Percentiles rank a stretch among this genome's conserved stretches.
phyloP scores from a whole-genome alignment of 2,329 filamentous ascomycete genomes.

The Cladosporium sp. region DNA sequence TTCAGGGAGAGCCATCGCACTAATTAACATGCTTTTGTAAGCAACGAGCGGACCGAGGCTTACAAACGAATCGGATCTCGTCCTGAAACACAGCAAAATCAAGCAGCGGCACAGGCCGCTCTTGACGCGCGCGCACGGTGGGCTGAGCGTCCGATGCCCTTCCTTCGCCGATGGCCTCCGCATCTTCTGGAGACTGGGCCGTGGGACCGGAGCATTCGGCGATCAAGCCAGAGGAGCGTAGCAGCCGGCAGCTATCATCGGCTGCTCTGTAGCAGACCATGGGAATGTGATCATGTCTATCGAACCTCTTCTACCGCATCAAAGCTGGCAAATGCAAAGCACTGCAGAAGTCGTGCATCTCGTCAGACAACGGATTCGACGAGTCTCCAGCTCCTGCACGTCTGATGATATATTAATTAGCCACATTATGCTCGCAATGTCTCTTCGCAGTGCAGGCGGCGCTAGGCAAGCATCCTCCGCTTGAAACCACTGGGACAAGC shows the following conservation, averaged over 20 bases:
- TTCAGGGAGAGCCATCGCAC: background rate
- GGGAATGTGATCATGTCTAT: too few species aligned
- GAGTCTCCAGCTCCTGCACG: background rate
- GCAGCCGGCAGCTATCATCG: slow-evolving; percentile 4
- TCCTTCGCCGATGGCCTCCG: slow-evolving; percentile 8
- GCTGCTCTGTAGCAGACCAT: background rate
- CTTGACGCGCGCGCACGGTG: slow-evolving; percentile 1
- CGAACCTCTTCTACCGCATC: too few species aligned
- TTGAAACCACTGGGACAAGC: slow-evolving; percentile 5
- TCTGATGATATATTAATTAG: slow-evolving; percentile 2
- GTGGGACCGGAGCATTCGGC: slow-evolving; percentile 7
- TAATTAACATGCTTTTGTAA: slow-evolving; percentile 10
- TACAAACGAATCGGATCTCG: slow-evolving; percentile 4
- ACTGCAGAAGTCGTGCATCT: too few species aligned
- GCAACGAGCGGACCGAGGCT: background rate
- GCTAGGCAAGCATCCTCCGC: slow-evolving; percentile 6
- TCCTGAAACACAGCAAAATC: slow-evolving; percentile 1
- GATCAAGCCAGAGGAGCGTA: slow-evolving; percentile 5
- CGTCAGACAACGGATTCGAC: too few species aligned
- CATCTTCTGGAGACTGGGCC: slow-evolving; percentile 10
- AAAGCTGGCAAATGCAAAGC: too few species aligned
- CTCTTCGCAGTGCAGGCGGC: slow-evolving; percentile 5
- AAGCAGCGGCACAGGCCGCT: background rate
- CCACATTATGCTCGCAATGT: background rate
- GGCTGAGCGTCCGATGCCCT: background rate